Conservation (phyloP, 2,329 filamentous ascomycete genomes). For the Colletotrichum nymphaeae region DNA sequence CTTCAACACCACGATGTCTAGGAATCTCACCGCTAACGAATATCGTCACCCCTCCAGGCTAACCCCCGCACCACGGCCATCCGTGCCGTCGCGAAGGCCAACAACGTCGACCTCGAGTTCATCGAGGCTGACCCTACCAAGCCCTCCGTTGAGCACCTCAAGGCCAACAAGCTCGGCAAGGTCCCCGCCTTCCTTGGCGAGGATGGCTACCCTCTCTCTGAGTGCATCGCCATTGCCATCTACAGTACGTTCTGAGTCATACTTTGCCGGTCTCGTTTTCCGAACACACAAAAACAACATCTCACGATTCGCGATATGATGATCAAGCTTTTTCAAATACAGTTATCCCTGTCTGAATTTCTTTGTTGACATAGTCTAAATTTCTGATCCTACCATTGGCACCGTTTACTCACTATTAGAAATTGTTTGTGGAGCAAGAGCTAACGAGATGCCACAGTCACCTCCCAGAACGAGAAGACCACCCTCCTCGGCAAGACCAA, state of each 20-base stretch:
- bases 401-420: constrained; percentile 40
- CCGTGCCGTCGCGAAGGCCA: constrained; percentile 96
- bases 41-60: constrained; percentile 63
- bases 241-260: constrained; percentile 79
- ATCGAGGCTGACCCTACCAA: constrained; percentile 77
- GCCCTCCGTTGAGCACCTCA: constrained; percentile 80
- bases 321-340: constrained; percentile 80
- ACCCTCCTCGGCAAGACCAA: constrained; percentile 99
- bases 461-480: constrained; percentile 99
- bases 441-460: constrained; percentile 71
- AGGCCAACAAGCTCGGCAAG: constrained; percentile 89
- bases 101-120: constrained; percentile 90
- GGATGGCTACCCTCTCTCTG: constrained; percentile 90
- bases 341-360: constrained; percentile 97
- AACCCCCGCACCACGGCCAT: constrained; percentile 92
- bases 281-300: constrained; percentile 7
- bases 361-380: constrained; percentile 90
- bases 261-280: constrained; percentile 33
- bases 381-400: constrained; percentile 72
- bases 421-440: constrained; percentile 19
- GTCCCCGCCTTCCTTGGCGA: constrained; percentile 92
- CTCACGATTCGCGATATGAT: constrained; percentile 61
- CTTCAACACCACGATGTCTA: background rate
- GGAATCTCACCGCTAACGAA: constrained; percentile 45
- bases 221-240: constrained; percentile 95